These are phyloP conservation scores for Silene coronaria DNA, from an alignment of 179 eudicot genomes.

Conservation along the genomic window DNA sequence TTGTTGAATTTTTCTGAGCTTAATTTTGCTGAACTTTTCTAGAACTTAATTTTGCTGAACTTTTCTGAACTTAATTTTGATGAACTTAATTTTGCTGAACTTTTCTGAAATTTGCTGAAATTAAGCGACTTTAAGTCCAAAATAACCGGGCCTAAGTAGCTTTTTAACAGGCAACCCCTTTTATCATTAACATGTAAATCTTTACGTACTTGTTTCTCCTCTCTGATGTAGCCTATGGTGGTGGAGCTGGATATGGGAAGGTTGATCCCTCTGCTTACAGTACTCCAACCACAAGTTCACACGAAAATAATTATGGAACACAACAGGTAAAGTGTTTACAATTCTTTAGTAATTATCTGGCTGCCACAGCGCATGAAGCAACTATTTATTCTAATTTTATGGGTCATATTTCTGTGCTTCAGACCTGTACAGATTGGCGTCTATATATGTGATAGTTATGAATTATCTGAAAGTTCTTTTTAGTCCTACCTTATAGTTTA, in stretches of 20 bases:
- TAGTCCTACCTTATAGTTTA: neutral
- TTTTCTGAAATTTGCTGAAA: no score
- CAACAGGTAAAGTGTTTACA: conserved; percentile 48
- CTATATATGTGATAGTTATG: neutral
- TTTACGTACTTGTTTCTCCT: neutral
- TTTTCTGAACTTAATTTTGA: no score
- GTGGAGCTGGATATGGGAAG: conserved; percentile 50
- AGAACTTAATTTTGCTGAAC: no score
- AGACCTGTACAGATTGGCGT: neutral
- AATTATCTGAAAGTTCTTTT: neutral
- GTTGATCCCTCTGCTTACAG: conserved; percentile 48
- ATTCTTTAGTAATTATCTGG: no score
- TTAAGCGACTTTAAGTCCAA: no score
- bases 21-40: no score
- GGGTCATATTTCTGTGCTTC: neutral
- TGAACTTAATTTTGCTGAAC: no score
- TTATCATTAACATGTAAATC: neutral
- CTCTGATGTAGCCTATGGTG: conserved; percentile 51
- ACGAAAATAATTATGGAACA: conserved; percentile 46
- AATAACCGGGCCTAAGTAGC: no score
- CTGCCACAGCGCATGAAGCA: neutral
- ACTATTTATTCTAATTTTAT: neutral
- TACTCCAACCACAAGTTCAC: conserved; percentile 44
- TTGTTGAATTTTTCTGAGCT: no score
- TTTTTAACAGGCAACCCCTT: neutral